phyloP scores from a whole-genome alignment of 768 basidiomycete species.

The Agaricus blazei region DNA sequence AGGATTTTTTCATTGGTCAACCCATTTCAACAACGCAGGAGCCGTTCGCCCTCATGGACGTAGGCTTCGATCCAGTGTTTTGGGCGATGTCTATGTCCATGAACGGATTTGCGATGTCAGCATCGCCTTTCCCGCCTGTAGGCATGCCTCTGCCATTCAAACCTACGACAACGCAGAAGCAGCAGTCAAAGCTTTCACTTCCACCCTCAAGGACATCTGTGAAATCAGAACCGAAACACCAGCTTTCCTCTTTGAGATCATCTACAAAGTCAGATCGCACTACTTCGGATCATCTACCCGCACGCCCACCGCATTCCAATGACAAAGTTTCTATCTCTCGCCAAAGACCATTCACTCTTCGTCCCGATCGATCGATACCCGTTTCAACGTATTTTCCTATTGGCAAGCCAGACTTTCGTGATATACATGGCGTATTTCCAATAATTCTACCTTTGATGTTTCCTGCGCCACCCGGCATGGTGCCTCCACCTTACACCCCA shows the following conservation, averaged over 20 bases:
- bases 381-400: conserved; percentile 23
- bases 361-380: conserved; percentile 6
- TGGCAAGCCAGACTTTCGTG: conserved; percentile 41
- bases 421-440: conserved; percentile 43
- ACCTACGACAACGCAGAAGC: background rate
- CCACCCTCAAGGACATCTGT: too few species aligned
- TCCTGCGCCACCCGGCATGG: background rate
- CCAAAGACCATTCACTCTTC: conserved; percentile 6
- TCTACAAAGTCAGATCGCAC: background rate
- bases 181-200: background rate
- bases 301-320: background rate
- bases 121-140: background rate
- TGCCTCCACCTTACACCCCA: conserved; percentile 28
- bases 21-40: background rate
- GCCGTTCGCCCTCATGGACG: background rate
- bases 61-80: conserved; percentile 4
- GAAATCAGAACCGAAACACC: too few species aligned
- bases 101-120: background rate
- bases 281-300: background rate
- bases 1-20: background rate
- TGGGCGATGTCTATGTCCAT: background rate
- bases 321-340: too few species aligned
- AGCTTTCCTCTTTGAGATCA: too few species aligned
- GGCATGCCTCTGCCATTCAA: background rate
- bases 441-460: conserved; percentile 15